Evolutionary conservation across 1,139 yeast species (phyloP).

Genomic region (Scheffersomyces cryptocercus): DNA sequence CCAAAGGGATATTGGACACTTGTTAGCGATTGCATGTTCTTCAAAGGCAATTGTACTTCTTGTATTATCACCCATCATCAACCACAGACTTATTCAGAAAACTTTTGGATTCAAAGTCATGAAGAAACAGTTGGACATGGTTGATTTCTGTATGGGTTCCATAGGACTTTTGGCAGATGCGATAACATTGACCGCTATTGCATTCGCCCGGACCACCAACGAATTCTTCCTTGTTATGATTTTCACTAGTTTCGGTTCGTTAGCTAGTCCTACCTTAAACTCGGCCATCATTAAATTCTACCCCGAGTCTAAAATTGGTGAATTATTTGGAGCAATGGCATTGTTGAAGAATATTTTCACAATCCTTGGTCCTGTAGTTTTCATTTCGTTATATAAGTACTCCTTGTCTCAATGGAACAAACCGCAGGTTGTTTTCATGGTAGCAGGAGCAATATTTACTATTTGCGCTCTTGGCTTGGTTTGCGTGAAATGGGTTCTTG

Average conservation of each 20-base stretch:
- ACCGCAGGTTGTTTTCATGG: slow-evolving; percentile 9
- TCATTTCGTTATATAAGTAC: slow-evolving; percentile 38
- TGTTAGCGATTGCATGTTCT: slow-evolving; percentile 55
- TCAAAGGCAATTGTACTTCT: slow-evolving; percentile 38
- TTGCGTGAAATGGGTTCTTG: slow-evolving; percentile 5
- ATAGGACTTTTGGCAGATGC: slow-evolving; percentile 38
- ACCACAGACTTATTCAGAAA: slow-evolving; percentile 27
- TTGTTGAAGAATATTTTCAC: slow-evolving; percentile 40
- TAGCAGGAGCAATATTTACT: slow-evolving; percentile 3
- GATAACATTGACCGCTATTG: slow-evolving; percentile 37
- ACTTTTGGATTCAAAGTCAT: slow-evolving; percentile 33
- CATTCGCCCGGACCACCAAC: slow-evolving; percentile 5
- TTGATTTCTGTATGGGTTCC: slow-evolving; percentile 47
- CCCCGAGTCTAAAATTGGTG: slow-evolving; percentile 48
- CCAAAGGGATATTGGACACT: slow-evolving; percentile 58
- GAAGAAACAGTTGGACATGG: slow-evolving; percentile 47
- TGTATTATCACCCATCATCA: slow-evolving; percentile 35
- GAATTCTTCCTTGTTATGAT: slow-evolving; percentile 11
- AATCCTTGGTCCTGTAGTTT: slow-evolving; percentile 38
- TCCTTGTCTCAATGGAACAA: slow-evolving; percentile 7
- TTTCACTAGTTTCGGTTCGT: slow-evolving; percentile 50
- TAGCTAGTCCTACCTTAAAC: slow-evolving; percentile 47
- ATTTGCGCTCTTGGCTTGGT: slow-evolving; percentile 1
- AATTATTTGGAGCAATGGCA: slow-evolving; percentile 55
- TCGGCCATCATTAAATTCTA: slow-evolving; percentile 54